A percentile compares a stretch with the other conserved stretches of the same genome.
Conservation (phyloP, 768 basidiomycete species). For the Royoungia palumana region DNA sequence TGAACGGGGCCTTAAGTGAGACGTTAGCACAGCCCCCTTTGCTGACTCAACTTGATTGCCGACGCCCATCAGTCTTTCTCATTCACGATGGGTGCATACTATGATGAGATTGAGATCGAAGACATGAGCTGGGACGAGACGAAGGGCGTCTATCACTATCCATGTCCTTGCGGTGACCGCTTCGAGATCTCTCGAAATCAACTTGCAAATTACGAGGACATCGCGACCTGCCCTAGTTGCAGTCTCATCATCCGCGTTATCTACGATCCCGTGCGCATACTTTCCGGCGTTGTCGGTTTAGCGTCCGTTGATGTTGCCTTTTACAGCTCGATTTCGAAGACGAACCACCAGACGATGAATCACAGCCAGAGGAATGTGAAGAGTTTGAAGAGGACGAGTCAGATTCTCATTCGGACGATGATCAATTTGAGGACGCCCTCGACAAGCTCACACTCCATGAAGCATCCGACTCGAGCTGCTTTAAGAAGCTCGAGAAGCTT, state of each 20-base stretch:
- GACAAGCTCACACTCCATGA: slow-evolving; percentile 48
- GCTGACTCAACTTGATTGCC: slow-evolving; percentile 6
- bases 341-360: slow-evolving; percentile 55
- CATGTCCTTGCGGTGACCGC: slow-evolving; percentile 96
- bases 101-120: slow-evolving; percentile 97
- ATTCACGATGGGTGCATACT: slow-evolving; percentile 70
- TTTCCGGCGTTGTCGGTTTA: neutral
- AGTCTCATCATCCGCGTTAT: slow-evolving; percentile 89
- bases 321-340: slow-evolving; percentile 81
- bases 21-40: slow-evolving; percentile 7
- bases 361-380: slow-evolving; percentile 22
- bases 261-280: slow-evolving; percentile 81
- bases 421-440: slow-evolving; percentile 62
- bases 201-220: slow-evolving; percentile 85
- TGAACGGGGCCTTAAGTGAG: too few relatives aligned
- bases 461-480: too few relatives aligned
- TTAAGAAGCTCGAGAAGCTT: too few relatives aligned
- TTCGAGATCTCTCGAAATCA: slow-evolving; percentile 92
- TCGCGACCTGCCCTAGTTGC: slow-evolving; percentile 95
- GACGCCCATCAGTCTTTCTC: neutral
- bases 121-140: slow-evolving; percentile 90
- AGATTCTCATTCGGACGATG: slow-evolving; percentile 38
- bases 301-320: slow-evolving; percentile 2
- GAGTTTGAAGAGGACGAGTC: slow-evolving; percentile 39
- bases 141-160: slow-evolving; percentile 88